These are phyloP conservation scores for Xylaria sp. DNA, from an alignment of 2,329 filamentous ascomycete species.

Conservation along the genomic window DNA sequence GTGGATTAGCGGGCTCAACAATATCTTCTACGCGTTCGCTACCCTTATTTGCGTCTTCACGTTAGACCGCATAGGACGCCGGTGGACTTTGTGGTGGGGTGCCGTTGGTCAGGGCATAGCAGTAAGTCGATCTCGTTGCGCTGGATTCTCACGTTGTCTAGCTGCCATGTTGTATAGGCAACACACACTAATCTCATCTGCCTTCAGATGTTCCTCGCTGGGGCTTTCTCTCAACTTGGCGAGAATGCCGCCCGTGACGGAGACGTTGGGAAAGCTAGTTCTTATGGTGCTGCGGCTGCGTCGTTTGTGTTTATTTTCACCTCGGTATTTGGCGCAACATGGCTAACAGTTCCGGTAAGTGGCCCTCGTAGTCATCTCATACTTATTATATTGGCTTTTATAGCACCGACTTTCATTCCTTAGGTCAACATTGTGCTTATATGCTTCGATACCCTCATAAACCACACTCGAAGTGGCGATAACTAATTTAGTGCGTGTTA, in stretches of 20 bases:
- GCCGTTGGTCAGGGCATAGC: slow-evolving; percentile 66
- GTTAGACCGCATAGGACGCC: slow-evolving; percentile 69
- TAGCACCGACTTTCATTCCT: too few relatives aligned
- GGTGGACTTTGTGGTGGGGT: slow-evolving; percentile 74
- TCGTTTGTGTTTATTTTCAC: slow-evolving; percentile 75
- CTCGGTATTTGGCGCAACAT: slow-evolving; percentile 67
- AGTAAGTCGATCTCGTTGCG: too few relatives aligned
- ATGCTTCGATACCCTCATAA: too few relatives aligned
- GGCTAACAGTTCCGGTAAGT: slow-evolving; percentile 62
- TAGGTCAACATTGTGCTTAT: too few relatives aligned
- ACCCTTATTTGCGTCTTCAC: slow-evolving; percentile 74
- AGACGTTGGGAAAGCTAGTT: slow-evolving; percentile 51
- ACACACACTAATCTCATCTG: background rate
- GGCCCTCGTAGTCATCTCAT: too few relatives aligned
- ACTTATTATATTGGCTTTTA: too few relatives aligned
- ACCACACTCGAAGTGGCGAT: too few relatives aligned
- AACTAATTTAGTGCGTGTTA: too few relatives aligned
- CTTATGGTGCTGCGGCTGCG: slow-evolving; percentile 68
- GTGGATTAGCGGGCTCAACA: slow-evolving; percentile 65
- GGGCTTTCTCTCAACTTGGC: slow-evolving; percentile 63
- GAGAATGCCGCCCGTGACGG: slow-evolving; percentile 54
- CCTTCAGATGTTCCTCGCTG: slow-evolving; percentile 67
- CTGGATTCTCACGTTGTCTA: too few relatives aligned
- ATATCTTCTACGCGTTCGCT: slow-evolving; percentile 62
- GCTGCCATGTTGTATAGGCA: too few relatives aligned